These are phyloP conservation scores for Protomyces inundatus DNA, from an alignment of 1,139 yeast species.

Conservation along the genomic window DNA sequence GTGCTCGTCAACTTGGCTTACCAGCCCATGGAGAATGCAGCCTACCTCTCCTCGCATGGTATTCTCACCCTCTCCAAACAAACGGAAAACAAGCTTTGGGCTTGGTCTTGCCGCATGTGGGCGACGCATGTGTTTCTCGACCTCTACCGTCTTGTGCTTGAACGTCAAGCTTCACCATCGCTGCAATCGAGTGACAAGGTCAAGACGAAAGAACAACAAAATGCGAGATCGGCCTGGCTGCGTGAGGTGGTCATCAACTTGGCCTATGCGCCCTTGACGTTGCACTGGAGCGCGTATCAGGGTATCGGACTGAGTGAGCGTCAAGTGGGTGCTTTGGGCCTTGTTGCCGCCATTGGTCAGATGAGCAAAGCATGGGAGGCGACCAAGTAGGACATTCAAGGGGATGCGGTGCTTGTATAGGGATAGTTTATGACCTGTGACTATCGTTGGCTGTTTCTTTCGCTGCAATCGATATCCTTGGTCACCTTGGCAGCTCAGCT, in stretches of 20 bases:
- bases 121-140: constrained; percentile 43
- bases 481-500: too few species aligned
- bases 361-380: constrained; percentile 23
- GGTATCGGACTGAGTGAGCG: constrained; percentile 38
- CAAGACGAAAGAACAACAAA: constrained; percentile 30
- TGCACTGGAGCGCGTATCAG: constrained; percentile 44
- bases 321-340: constrained; percentile 42
- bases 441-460: too few species aligned
- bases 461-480: too few species aligned
- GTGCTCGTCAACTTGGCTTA: constrained; percentile 40
- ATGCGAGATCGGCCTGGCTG: constrained; percentile 31
- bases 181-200: constrained; percentile 1
- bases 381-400: background rate
- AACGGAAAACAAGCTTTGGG: constrained; percentile 40
- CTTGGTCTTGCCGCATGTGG: constrained; percentile 43
- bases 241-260: constrained; percentile 38
- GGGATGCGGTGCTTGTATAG: too few species aligned
- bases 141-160: constrained; percentile 35
- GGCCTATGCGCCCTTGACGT: constrained; percentile 43
- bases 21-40: constrained; percentile 44
- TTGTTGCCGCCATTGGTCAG: constrained; percentile 37
- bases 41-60: constrained; percentile 42
- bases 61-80: constrained; percentile 37
- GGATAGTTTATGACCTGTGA: too few species aligned
- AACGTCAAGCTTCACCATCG: constrained; percentile 7